These are phyloP conservation scores for Thielaviopsis populi DNA, from an alignment of 2,329 filamentous ascomycete genomes.

Conservation along the genomic window DNA sequence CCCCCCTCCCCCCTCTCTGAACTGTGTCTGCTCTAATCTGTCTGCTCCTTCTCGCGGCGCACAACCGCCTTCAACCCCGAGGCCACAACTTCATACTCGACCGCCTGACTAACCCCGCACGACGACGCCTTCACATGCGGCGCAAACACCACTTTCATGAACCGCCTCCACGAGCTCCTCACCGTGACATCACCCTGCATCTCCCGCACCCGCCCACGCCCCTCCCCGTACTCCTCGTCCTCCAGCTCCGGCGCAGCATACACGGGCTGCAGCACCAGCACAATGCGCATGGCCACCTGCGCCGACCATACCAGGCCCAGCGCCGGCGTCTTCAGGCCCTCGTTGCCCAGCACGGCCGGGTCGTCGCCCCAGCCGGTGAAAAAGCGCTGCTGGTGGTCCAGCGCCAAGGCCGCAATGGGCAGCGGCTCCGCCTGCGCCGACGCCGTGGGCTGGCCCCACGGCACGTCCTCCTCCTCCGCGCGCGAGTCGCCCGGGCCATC, in stretches of 20 bases:
- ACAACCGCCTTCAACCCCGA: constrained; percentile 39
- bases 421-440: constrained; percentile 24
- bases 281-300: constrained; percentile 70
- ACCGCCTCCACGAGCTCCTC: constrained; percentile 51
- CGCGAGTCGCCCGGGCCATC: constrained; percentile 19
- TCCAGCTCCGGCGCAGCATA: constrained; percentile 27
- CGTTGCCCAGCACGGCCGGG: constrained; percentile 25
- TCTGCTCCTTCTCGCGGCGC: background rate
- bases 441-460: constrained; percentile 20
- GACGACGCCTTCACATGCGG: constrained; percentile 49
- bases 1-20: background rate
- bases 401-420: constrained; percentile 42
- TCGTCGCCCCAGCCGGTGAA: constrained; percentile 91
- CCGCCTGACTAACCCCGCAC: constrained; percentile 33
- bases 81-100: constrained; percentile 62
- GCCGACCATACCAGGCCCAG: constrained; percentile 84
- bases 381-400: constrained; percentile 86
- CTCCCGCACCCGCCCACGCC: constrained; percentile 20
- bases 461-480: constrained; percentile 28
- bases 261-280: constrained; percentile 57
- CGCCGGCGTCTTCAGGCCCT: constrained; percentile 61
- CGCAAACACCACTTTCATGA: constrained; percentile 82
- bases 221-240: constrained; percentile 30
- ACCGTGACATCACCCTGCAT: constrained; percentile 22
- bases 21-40: background rate